phyloP scores from a whole-genome alignment of 2,329 filamentous ascomycete genomes.

The Alternaria brassicicola region DNA sequence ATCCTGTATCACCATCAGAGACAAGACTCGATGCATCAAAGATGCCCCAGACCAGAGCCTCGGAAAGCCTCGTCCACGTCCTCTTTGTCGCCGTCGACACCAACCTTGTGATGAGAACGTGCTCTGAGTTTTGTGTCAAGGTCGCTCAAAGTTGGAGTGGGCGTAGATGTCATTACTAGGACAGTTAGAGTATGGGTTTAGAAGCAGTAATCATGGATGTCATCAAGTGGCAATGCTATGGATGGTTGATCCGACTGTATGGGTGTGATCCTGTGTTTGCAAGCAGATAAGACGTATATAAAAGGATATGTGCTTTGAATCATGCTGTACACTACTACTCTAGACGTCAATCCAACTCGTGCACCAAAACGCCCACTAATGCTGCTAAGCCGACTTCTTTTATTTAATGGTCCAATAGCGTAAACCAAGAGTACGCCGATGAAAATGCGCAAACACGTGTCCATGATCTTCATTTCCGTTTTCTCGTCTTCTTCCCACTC shows the following conservation, averaged over 20 bases:
- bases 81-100: no score
- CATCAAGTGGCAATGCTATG: no score
- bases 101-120: no score
- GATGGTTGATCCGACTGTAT: no score
- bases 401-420: background rate
- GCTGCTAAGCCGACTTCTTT: background rate
- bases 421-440: background rate
- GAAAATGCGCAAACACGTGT: background rate
- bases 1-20: background rate
- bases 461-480: background rate
- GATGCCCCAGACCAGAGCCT: no score
- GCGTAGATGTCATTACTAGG: no score
- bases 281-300: background rate
- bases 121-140: no score
- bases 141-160: no score
- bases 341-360: background rate
- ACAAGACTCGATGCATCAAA: background rate
- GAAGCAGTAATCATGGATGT: no score
- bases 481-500: background rate
- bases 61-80: no score
- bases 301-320: background rate
- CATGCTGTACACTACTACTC: background rate
- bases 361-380: background rate
- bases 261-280: no score
- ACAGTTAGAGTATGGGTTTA: no score